Conservation (phyloP, 345 rosid genomes). For the Citrus trifoliata region DNA sequence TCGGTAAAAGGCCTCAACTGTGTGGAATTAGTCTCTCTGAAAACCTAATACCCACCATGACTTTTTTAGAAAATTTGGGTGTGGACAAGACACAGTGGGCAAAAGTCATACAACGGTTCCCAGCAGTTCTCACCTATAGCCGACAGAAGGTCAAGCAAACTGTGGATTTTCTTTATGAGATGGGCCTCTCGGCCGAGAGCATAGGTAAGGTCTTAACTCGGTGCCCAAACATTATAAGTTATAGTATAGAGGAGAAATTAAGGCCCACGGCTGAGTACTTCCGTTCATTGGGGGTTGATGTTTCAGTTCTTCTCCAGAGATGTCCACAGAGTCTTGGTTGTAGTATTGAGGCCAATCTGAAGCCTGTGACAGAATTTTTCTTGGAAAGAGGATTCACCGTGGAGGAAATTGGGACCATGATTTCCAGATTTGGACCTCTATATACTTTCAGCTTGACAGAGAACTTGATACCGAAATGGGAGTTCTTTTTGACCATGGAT, state of each 20-base stretch:
- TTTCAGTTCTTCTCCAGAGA: constrained; percentile 56
- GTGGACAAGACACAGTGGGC: constrained; percentile 87
- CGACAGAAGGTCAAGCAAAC: constrained; percentile 60
- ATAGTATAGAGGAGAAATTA: constrained; percentile 82
- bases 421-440: constrained; percentile 70
- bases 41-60: constrained; percentile 79
- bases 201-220: constrained; percentile 72
- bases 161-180: constrained; percentile 62
- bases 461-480: constrained; percentile 84
- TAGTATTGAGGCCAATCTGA: constrained; percentile 75
- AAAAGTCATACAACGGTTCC: constrained; percentile 74
- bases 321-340: constrained; percentile 81
- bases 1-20: constrained; percentile 77
- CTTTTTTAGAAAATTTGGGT: constrained; percentile 64
- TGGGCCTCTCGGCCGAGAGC: constrained; percentile 62
- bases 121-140: constrained; percentile 78
- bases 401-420: constrained; percentile 69
- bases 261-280: constrained; percentile 75
- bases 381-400: constrained; percentile 55
- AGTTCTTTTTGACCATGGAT: constrained; percentile 83
- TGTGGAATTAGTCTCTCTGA: constrained; percentile 81
- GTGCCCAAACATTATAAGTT: constrained; percentile 69
- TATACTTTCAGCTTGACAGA: constrained; percentile 74
- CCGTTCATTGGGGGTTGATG: constrained; percentile 56
- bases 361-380: constrained; percentile 78